Percentiles rank a stretch among this genome's conserved stretches.
Evolutionary conservation across 768 basidiomycete species (phyloP).

Genomic region (Suillus ampliporus): DNA sequence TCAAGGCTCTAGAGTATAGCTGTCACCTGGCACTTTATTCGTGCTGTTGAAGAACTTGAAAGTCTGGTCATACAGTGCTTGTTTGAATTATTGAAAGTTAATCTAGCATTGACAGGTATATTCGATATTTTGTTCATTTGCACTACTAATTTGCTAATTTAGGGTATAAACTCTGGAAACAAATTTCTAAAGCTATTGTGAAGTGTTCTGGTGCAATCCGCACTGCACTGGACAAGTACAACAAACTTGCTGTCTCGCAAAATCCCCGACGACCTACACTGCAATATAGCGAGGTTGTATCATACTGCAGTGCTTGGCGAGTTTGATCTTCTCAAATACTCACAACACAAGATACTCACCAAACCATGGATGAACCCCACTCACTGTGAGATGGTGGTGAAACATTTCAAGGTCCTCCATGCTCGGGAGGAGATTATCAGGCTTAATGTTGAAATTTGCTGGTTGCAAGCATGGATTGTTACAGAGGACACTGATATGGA

Average conservation of each 20-base stretch:
- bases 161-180: constrained; percentile 13
- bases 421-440: constrained; percentile 39
- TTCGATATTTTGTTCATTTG: constrained; percentile 21
- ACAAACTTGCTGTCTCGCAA: not conserved
- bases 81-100: constrained; percentile 39
- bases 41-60: constrained; percentile 32
- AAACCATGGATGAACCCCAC: constrained; percentile 42
- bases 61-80: constrained; percentile 35
- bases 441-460: constrained; percentile 31
- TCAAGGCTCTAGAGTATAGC: constrained; percentile 10
- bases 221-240: not conserved
- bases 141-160: constrained; percentile 40
- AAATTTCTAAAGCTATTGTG: not conserved
- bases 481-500: constrained; percentile 22
- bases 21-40: constrained; percentile 27
- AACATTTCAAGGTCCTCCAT: constrained; percentile 33
- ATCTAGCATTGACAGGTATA: no score
- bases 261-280: not conserved
- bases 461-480: constrained; percentile 21
- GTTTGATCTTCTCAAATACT: no score
- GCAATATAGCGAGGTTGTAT: not conserved
- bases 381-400: constrained; percentile 38
- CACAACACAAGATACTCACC: constrained; percentile 30
- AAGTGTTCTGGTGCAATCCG: not conserved
- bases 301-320: not conserved